phyloP scores from a whole-genome alignment of 352 stramenopile species.

The Phytopythium boreale region DNA sequence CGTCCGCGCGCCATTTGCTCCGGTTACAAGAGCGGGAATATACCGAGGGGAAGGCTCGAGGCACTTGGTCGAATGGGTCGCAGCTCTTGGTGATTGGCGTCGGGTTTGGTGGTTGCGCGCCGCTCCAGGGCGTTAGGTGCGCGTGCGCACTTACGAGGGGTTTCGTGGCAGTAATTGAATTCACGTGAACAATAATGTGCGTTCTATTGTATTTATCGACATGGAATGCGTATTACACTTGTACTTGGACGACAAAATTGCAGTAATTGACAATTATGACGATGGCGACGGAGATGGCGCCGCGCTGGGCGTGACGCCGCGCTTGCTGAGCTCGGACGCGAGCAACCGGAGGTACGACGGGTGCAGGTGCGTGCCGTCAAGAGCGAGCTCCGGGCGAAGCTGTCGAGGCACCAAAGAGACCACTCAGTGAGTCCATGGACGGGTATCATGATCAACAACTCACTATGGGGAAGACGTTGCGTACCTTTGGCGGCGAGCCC shows the following conservation, averaged over 20 bases:
- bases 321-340: slow-evolving; percentile 31
- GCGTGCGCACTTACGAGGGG: background rate
- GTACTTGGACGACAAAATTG: background rate
- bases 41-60: background rate
- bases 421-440: background rate
- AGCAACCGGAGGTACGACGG: slow-evolving; percentile 61
- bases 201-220: background rate
- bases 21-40: background rate
- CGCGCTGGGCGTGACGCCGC: background rate
- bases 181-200: background rate
- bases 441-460: background rate
- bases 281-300: too few species aligned
- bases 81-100: background rate
- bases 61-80: background rate
- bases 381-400: slow-evolving; percentile 43
- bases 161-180: background rate
- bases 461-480: background rate
- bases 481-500: slow-evolving; percentile 39
- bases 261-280: background rate
- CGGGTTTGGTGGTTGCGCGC: background rate
- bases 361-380: slow-evolving; percentile 88
- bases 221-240: background rate
- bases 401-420: slow-evolving; percentile 11
- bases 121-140: background rate
- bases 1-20: slow-evolving; percentile 2